phyloP scores from a whole-genome alignment of 225 moss, liverwort and hornwort species.

The Anthoceros angustus region DNA sequence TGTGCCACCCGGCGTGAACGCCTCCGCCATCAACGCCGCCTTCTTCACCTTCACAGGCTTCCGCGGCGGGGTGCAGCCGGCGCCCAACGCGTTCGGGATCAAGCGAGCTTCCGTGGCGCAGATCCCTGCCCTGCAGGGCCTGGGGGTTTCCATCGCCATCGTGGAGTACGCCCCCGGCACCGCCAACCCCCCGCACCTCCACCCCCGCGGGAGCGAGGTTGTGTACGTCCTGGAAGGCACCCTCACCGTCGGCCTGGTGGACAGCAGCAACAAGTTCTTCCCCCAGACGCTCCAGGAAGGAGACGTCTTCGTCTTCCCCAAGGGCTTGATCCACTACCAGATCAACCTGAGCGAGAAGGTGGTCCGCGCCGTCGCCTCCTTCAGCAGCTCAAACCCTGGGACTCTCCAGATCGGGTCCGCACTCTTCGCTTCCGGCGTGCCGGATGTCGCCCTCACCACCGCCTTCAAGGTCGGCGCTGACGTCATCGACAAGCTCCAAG shows the following conservation, averaged over 20 bases:
- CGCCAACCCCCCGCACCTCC: neutral
- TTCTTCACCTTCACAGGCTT: neutral
- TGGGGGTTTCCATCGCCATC: neutral
- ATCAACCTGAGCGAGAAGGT: neutral
- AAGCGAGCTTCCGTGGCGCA: neutral
- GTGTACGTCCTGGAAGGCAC: neutral
- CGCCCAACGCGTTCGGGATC: neutral
- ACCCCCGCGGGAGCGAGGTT: neutral
- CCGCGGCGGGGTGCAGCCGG: neutral
- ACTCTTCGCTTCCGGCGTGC: conserved; percentile 1
- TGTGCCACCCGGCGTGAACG: neutral
- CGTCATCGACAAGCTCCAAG: neutral
- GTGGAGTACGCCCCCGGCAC: neutral
- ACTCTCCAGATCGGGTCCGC: neutral
- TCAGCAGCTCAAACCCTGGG: conserved; percentile 4
- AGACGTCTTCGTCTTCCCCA: neutral
- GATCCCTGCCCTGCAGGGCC: neutral
- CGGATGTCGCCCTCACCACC: neutral
- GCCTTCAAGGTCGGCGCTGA: neutral
- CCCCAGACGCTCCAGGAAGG: neutral
- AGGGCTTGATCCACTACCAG: conserved; percentile 4
- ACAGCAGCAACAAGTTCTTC: conserved; percentile 4
- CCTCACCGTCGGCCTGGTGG: neutral
- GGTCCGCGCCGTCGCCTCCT: neutral
- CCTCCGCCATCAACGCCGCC: neutral